Base-by-base conservation (phyloP, 306 rosid species). In the Dryas octopetala region DNA sequence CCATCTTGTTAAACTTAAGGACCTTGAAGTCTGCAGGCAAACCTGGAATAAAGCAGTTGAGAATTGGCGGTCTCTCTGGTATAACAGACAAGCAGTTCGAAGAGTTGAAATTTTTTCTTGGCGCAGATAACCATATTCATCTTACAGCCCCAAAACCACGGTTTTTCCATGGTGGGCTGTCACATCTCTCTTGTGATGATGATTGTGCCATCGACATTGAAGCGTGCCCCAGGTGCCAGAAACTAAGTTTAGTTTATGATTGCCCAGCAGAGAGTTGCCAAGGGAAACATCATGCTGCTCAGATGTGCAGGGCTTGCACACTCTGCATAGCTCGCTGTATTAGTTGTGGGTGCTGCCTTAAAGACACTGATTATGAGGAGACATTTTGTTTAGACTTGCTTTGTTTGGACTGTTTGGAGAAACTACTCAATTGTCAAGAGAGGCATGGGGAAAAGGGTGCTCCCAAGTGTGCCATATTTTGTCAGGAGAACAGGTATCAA, bases 241-340 rank as follows among this genome's bases (percentile, higher is more conserved):
- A 57, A 54, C 57, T 73, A 60, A 81, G 85, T 50, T 70, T 77
- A 12, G 89, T 89, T 69, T 89, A 82, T 69, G 93, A 89, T 83
- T 89, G 91, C 71, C 93, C 93, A 12, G 85, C 81, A 32, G 83
- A 74, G 82, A 81, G 77, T 78, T 86, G 93, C 70, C 85, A 60
- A 62, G 84, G 66, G 74, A 79, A 86, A 76, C 79, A 79, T 23
- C 81, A 73, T 61, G 71, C 80, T 7, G 67, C 80, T 59, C 86
- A 79, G 78, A 32, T 63, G 52, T 89, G 93, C 80, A 81, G 91
- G 85, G 93, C 81, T 53, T 89, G 93, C 85, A 76, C 32, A 9
- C 50, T 75, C 3, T 89, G 93, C 82, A 79, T 79, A 59, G 72
- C 80, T 28, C 86, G 91, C 49, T 89, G 93, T 32, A 32, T 63